A percentile compares a stretch with the other conserved stretches of the same genome.
These are phyloP conservation scores for Apocynum venetum DNA, from an alignment of 257 asterid genomes.

Conservation along the genomic window DNA sequence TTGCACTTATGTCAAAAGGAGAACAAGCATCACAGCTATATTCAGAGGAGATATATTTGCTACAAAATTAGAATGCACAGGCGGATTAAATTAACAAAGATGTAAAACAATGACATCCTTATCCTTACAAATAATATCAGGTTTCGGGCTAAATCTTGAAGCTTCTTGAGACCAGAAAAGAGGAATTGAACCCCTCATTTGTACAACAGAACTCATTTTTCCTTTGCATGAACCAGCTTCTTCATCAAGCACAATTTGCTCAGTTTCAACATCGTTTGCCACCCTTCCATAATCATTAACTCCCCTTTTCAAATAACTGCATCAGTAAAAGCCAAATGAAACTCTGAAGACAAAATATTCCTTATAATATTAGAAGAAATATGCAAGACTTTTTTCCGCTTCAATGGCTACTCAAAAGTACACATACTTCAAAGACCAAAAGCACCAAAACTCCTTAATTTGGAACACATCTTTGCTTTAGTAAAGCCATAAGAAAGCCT, in stretches of 20 bases:
- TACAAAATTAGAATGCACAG: conserved; percentile 1
- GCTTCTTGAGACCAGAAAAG: conserved; percentile 99
- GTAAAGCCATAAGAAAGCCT: not conserved
- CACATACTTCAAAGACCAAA: not conserved
- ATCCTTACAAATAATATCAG: conserved; percentile 90
- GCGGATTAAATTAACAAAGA: not conserved
- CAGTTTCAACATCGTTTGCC: conserved; percentile 99
- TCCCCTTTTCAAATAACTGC: conserved; percentile 95
- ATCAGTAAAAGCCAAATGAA: conserved; percentile 18
- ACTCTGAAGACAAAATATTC: not conserved
- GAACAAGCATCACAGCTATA: conserved; percentile 17
- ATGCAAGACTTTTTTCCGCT: not conserved
- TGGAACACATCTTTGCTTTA: not conserved
- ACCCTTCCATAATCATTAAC: conserved; percentile 98
- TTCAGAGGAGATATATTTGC: conserved; percentile 2
- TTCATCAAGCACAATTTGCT: conserved; percentile 93
- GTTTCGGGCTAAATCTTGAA: conserved; percentile 98
- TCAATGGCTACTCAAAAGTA: not conserved
- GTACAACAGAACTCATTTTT: conserved; percentile 96
- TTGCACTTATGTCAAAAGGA: conserved; percentile 58
- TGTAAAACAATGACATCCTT: conserved; percentile 13
- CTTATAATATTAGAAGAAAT: not conserved
- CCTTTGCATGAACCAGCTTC: conserved; percentile 97
- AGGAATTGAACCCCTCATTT: conserved; percentile 99
- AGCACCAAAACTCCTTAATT: not conserved